Evolutionary conservation across 2,329 filamentous ascomycete species (phyloP).

Genomic region (Tolypocladium paradoxum): DNA sequence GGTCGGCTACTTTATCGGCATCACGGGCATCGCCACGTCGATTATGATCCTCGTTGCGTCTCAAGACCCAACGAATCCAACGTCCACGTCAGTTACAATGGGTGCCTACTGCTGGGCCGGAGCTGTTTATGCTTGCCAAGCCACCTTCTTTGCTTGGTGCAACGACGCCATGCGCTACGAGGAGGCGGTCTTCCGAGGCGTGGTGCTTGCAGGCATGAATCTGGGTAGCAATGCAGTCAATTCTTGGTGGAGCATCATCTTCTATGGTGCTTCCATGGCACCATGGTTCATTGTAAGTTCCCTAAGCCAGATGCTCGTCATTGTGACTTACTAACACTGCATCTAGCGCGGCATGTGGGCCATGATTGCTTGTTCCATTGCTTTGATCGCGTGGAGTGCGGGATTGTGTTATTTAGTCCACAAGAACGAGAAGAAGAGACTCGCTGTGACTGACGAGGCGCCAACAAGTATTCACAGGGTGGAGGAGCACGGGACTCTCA

Average conservation of each 20-base stretch:
- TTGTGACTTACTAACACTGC: background rate
- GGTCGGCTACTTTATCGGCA: conserved; percentile 54
- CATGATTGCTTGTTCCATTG: conserved; percentile 55
- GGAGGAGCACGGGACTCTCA: background rate
- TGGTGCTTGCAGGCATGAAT: conserved; percentile 66
- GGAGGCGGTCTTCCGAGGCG: conserved; percentile 49
- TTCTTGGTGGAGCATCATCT: conserved; percentile 63
- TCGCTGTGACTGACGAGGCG: background rate
- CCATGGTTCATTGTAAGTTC: conserved; percentile 51
- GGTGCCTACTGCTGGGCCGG: conserved; percentile 62
- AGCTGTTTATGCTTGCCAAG: conserved; percentile 60
- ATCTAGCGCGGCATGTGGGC: conserved; percentile 57
- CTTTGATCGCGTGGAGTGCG: conserved; percentile 48
- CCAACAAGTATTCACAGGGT: background rate
- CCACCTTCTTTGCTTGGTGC: conserved; percentile 66
- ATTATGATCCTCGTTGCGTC: conserved; percentile 49
- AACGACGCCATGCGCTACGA: conserved; percentile 59
- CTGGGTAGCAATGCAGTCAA: conserved; percentile 57
- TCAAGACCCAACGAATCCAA: conserved; percentile 22
- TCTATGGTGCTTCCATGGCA: conserved; percentile 56
- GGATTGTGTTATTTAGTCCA: conserved; percentile 34
- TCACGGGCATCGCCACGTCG: conserved; percentile 53
- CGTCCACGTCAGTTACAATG: conserved; percentile 44
- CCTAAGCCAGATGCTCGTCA: conserved; percentile 1
- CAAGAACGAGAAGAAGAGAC: conserved; percentile 4